phyloP scores from a whole-genome alignment of 2,329 filamentous ascomycete species.

The Fusarium sp. region DNA sequence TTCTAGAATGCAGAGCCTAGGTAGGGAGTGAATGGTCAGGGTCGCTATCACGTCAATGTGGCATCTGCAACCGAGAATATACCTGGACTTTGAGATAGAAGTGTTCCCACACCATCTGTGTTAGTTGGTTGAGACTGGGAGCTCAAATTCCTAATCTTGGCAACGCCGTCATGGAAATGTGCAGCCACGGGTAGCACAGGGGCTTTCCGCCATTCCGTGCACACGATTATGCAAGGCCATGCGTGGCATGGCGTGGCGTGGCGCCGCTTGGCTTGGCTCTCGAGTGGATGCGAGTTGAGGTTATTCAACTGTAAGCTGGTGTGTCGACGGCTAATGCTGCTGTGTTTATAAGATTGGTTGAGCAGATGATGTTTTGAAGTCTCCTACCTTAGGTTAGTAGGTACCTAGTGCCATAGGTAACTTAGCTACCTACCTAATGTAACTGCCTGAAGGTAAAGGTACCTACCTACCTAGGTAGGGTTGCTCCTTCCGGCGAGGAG shows the following conservation, averaged over 20 bases:
- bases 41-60: background rate
- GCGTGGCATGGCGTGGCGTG: slow-evolving; percentile 32
- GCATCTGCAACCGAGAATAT: background rate
- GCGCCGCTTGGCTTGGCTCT: slow-evolving; percentile 8
- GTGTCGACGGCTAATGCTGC: background rate
- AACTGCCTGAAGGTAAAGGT: too few species aligned
- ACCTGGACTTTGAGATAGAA: background rate
- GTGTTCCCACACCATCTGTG: background rate
- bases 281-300: slow-evolving; percentile 25
- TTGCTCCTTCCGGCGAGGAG: background rate
- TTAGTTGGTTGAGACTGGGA: background rate
- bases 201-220: slow-evolving; percentile 30
- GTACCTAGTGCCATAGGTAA: background rate
- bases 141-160: slow-evolving; percentile 8
- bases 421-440: too few species aligned
- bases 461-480: background rate
- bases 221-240: slow-evolving; percentile 19
- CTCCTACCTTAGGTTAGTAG: background rate
- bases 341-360: background rate
- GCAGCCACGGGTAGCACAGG: slow-evolving; percentile 22
- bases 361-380: background rate
- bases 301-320: background rate
- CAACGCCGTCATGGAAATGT: slow-evolving; percentile 18
- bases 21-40: background rate
- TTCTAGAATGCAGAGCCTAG: too few species aligned